Percentiles rank a stretch among this genome's conserved stretches.
Evolutionary conservation across 2,329 filamentous ascomycete genomes (phyloP).

Genomic region (Trichoderma atroviride): DNA sequence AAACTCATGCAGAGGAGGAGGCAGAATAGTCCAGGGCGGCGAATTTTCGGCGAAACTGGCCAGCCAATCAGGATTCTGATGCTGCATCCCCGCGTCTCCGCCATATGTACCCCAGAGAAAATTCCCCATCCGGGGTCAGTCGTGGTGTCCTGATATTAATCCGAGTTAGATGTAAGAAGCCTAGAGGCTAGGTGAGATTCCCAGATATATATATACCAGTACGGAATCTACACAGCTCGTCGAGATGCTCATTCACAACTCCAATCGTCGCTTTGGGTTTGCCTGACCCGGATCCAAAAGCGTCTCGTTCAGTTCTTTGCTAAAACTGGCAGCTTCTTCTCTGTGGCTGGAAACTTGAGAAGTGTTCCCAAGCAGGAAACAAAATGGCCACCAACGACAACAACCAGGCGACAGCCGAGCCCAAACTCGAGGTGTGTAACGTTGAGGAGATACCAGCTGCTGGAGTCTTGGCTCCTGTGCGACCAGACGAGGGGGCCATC

Average conservation of each 20-base stretch:
- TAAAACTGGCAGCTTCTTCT: background rate
- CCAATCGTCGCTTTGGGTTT: background rate
- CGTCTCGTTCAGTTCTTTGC: background rate
- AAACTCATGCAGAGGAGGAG: background rate
- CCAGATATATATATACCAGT: background rate
- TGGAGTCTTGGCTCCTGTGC: background rate
- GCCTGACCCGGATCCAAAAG: background rate
- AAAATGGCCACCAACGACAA: background rate
- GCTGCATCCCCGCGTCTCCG: background rate
- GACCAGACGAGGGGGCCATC: background rate
- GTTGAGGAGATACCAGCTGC: background rate
- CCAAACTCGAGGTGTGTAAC: background rate
- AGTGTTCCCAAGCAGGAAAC: background rate
- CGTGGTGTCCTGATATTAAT: background rate
- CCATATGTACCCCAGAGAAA: background rate
- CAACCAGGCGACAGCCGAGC: background rate
- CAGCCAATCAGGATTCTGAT: background rate
- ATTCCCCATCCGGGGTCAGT: background rate
- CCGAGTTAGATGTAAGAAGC: background rate
- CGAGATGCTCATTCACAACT: background rate
- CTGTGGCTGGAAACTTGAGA: background rate
- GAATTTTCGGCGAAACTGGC: background rate
- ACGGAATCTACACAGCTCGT: background rate
- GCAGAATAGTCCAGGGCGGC: background rate
- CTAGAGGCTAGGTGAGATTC: background rate